Base-by-base conservation (phyloP, 1,284 basidiomycete genomes). In the Gomphus bonarii region DNA sequence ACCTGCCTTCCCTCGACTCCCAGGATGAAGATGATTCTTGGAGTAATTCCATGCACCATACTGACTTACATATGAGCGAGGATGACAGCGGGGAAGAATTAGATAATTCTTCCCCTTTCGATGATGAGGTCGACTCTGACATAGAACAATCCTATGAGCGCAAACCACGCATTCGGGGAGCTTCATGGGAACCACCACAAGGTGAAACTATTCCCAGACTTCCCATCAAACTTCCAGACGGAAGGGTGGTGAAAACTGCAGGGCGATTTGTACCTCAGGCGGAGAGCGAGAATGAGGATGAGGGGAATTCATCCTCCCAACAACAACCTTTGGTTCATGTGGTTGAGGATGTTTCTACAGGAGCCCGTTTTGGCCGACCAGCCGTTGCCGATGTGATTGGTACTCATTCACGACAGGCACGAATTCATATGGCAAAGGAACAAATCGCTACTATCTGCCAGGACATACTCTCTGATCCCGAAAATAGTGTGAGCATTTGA, bases 371-470 rank as follows among this genome's bases (percentile, higher is more conserved):
- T 66, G 90, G 92, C 20, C 81, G 91, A 47, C 81, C 82, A 58
- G 85, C 88, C 16, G 82, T 95, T 10, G 74, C 82, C 20, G 88
- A 91, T 64, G 80, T 95, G 55, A 74, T 95, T 36, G 69, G 73
- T 28, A 82, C 75, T 58, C 77, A 76, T 66, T 90, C 89, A 50
- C 80, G 86, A 59, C 81, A 79, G 58, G 75, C 75, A 46, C 80
- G 83, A 62, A 76, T 95, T 63, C 84, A 85, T 60, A 77, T 76
- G 52, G 92, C 92, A 20, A 94, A 95, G 65, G 90, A 93, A 66
- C 91, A 95, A 69, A 89, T 95, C 58, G 92, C 92, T 1, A 74
- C 77, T 31, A 81, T 94, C 49, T 92, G 94, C 70, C 89, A 95
- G 65, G 92, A 95, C 63, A 90, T 95, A 58, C 73, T 94, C 57